Conservation (phyloP, 176 grass and related monocot species). For the Otatea glauca region DNA sequence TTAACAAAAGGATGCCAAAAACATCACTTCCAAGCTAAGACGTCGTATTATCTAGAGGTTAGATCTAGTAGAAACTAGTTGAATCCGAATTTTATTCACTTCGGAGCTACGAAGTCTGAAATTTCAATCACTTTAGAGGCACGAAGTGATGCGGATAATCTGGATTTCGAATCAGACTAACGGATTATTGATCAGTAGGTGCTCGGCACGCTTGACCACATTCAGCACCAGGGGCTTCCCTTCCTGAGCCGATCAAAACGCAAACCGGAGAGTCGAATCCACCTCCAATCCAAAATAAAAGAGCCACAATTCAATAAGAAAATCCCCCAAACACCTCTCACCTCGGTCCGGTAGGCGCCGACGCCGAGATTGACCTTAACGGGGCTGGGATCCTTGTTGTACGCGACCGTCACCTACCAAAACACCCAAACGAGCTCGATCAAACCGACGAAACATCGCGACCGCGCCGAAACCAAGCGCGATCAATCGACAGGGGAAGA, state of each 20-base stretch:
- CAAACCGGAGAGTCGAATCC: constrained; percentile 20
- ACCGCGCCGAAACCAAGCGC: constrained; percentile 23
- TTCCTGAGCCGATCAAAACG: constrained; percentile 61
- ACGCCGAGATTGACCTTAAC: constrained; percentile 95
- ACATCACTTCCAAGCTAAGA: constrained; percentile 13
- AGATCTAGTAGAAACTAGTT: constrained; percentile 26
- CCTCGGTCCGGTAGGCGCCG: constrained; percentile 97
- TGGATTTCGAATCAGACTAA: constrained; percentile 48
- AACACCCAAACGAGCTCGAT: constrained; percentile 32
- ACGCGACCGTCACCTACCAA: constrained; percentile 86
- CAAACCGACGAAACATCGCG: constrained; percentile 1
- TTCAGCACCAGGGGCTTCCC: constrained; percentile 97
- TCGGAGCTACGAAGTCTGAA: background rate
- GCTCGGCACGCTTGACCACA: constrained; percentile 82
- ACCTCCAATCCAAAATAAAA: constrained; percentile 12
- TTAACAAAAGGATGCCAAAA: background rate
- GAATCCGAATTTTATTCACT: background rate
- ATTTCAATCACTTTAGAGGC: background rate
- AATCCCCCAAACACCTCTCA: constrained; percentile 34
- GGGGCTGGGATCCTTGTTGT: constrained; percentile 96
- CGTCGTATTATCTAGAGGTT: constrained; percentile 21
- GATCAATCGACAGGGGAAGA: background rate
- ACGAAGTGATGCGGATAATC: background rate
- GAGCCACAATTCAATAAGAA: background rate
- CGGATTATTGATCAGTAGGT: constrained; percentile 72